phyloP scores from a whole-genome alignment of 1,284 basidiomycete species.

The Cronartium ribicola region DNA sequence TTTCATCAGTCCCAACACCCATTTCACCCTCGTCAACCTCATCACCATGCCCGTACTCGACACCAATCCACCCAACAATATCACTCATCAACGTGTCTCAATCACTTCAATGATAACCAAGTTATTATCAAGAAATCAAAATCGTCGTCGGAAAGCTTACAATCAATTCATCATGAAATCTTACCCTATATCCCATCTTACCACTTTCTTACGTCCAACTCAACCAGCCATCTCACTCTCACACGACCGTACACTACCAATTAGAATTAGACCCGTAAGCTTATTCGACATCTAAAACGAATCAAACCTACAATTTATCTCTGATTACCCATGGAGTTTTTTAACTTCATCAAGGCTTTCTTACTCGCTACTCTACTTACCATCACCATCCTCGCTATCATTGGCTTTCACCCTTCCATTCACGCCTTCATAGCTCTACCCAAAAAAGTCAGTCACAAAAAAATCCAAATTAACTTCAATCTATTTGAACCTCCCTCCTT shows the following conservation, averaged over 20 bases:
- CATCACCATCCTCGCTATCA: constrained; percentile 6
- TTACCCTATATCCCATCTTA: not conserved
- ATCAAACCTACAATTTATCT: constrained; percentile 3
- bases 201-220: not conserved
- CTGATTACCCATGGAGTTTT: not conserved
- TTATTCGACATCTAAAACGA: not conserved
- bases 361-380: constrained; percentile 20
- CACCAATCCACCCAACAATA: too few species aligned
- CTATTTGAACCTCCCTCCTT: not conserved
- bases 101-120: too few species aligned
- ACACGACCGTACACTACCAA: constrained; percentile 5
- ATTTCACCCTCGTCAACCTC: too few species aligned
- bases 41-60: too few species aligned
- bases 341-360: constrained; percentile 10
- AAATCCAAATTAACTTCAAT: not conserved
- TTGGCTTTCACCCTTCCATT: constrained; percentile 21
- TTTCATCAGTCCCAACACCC: too few species aligned
- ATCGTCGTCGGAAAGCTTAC: not conserved
- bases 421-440: constrained; percentile 14
- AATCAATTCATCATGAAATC: constrained; percentile 5
- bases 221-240: not conserved
- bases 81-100: too few species aligned
- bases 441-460: constrained; percentile 22
- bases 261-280: constrained; percentile 38
- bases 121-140: not conserved